Evolutionary conservation across 192 early-diverging fungal species (phyloP), one percentile per base, ranked within the genome.

Genomic region (Coemansia sp.): DNA sequence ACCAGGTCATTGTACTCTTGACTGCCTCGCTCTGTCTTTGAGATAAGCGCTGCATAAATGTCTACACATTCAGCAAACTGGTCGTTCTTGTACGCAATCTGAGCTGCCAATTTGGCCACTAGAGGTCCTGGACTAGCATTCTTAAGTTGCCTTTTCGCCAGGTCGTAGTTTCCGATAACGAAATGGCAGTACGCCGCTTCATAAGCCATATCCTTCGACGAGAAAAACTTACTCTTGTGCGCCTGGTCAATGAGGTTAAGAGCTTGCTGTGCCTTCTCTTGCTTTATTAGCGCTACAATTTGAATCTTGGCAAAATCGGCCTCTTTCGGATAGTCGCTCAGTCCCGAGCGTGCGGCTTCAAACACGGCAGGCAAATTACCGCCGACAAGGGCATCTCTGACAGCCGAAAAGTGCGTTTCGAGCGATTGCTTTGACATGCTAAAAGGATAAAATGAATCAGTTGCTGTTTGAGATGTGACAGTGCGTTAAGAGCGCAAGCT

Each of bases 121-220:
- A 54, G 48, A 5, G 46, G 56, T 6, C 76, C 66, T 16, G 64
- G 36, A 37, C 44, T 62, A 17, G 40, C 70, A 6, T 68, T 45
- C 37, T 54, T 54, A n/a, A 83, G 67, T 14, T 48, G 34, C 1
- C 24, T 40, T 29, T 56, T 46, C 31, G 81, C 73, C 6, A 69
- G 64, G 11, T 54, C 73, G 48, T 83, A 83, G 17, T 46, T 67
- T 8, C 66, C 70, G 41, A 72, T 60, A 35, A 44, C 48, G 53
- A 83, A 83, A 24, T 78, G 44, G 67, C 81, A 83, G 35, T 83
- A 83, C 7, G 81, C 81, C 11, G 45, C 51, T 44, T 83, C 81
- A 29, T 66, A 83, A 3, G 48, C 50, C 54, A 82, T 56, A 6
- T 35, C 75, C 6, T 65, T 53, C 27, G 40, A 41, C 0, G 69